Conservation (phyloP, 176 grass and related monocot species). For the Saccharum officinarum region DNA sequence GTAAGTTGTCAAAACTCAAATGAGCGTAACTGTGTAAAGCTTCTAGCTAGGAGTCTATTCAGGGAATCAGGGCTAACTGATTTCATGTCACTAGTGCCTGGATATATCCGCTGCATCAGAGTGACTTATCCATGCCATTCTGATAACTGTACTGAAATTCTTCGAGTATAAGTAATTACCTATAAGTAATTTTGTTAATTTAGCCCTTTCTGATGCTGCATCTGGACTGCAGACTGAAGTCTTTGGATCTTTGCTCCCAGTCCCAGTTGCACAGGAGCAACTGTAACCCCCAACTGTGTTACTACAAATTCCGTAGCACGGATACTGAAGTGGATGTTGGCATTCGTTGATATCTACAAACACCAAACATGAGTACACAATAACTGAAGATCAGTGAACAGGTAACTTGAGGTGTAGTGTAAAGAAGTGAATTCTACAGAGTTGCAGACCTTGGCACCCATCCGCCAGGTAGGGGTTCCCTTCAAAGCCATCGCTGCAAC, state of each 20-base stretch:
- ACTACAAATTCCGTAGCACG: neutral
- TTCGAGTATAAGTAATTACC: constrained; percentile 29
- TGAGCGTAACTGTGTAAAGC: neutral
- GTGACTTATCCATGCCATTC: constrained; percentile 3
- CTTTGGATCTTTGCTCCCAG: neutral
- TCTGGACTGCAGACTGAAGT: neutral
- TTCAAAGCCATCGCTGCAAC: constrained; percentile 19
- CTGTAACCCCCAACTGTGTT: neutral
- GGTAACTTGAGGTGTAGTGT: neutral
- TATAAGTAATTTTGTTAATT: constrained; percentile 43
- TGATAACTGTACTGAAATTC: neutral
- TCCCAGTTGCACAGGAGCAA: neutral
- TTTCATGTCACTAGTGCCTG: neutral
- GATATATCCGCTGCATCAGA: neutral
- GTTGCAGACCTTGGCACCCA: constrained; percentile 39
- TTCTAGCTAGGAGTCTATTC: neutral
- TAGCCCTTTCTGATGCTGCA: constrained; percentile 34
- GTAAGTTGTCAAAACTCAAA: neutral
- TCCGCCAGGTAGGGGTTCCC: constrained; percentile 41
- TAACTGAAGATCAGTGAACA: constrained; percentile 5
- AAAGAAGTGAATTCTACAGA: neutral
- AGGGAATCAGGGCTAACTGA: neutral
- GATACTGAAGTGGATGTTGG: neutral
- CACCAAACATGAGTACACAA: constrained; percentile 6
- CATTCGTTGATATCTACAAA: neutral